phyloP scores from a whole-genome alignment of 352 stramenopile species.

The Halophytophthora batemanensis region DNA sequence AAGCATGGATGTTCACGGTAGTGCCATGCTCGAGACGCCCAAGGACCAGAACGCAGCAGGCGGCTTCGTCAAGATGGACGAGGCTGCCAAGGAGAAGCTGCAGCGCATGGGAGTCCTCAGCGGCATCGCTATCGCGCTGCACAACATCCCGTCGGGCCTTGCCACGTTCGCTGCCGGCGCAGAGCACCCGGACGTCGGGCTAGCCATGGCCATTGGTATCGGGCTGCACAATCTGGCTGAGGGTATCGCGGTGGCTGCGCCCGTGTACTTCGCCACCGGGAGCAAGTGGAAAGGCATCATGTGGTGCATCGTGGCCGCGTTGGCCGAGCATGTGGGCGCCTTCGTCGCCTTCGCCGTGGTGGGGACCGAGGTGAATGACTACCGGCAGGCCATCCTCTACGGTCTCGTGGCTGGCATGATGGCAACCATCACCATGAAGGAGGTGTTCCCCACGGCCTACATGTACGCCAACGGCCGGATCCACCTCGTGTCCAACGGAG shows the following conservation, averaged over 20 bases:
- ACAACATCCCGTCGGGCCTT: conserved; percentile 97
- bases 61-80: conserved; percentile 31
- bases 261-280: conserved; percentile 96
- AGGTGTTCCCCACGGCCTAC: conserved; percentile 91
- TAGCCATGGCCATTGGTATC: conserved; percentile 91
- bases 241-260: conserved; percentile 92
- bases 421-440: conserved; percentile 88
- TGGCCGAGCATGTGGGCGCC: conserved; percentile 88
- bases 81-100: conserved; percentile 48
- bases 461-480: conserved; percentile 83
- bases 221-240: conserved; percentile 97
- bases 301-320: conserved; percentile 86
- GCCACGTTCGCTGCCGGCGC: conserved; percentile 92
- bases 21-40: conserved; percentile 23
- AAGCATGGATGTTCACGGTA: conserved; percentile 7
- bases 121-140: conserved; percentile 91
- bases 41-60: conserved; percentile 4
- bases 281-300: conserved; percentile 93
- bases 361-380: conserved; percentile 36
- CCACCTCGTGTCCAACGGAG: conserved; percentile 74
- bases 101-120: conserved; percentile 89
- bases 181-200: conserved; percentile 83
- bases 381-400: conserved; percentile 84
- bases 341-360: conserved; percentile 74
- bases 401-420: conserved; percentile 93